phyloP scores from a whole-genome alignment of 2,329 filamentous ascomycete species.

The Diaporthe eres region DNA sequence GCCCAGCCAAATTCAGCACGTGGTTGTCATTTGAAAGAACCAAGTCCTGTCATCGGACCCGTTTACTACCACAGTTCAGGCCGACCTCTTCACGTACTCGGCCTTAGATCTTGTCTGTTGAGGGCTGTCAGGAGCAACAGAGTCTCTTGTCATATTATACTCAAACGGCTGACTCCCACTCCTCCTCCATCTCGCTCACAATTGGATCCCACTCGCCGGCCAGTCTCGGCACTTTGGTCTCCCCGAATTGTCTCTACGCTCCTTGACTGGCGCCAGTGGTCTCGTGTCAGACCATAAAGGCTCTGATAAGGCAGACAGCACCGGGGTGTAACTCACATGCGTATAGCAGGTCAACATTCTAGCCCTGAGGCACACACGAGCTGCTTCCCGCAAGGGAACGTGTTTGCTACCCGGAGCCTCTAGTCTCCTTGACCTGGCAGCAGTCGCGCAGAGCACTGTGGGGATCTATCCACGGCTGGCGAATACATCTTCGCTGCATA shows the following conservation, averaged over 20 bases:
- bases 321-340: background rate
- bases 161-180: background rate
- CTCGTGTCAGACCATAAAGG: background rate
- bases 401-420: conserved; percentile 8
- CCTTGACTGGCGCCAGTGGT: background rate
- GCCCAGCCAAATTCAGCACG: background rate
- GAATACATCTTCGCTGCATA: conserved; percentile 33
- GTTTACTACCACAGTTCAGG: background rate
- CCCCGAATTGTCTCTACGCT: background rate
- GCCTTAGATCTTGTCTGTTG: background rate
- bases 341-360: background rate
- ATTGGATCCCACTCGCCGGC: background rate
- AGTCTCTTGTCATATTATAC: conserved; percentile 1
- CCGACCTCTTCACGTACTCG: background rate
- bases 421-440: conserved; percentile 15
- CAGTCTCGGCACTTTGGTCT: background rate
- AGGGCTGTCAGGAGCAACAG: background rate
- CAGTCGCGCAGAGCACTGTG: conserved; percentile 28
- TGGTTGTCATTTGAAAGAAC: background rate
- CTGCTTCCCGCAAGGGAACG: conserved; percentile 16
- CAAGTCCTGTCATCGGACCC: background rate
- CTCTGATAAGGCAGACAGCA: conserved; percentile 10
- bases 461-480: conserved; percentile 24
- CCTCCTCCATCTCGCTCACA: background rate
- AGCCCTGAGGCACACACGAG: background rate